Evolutionary conservation across 2,329 filamentous ascomycete species (phyloP).

Genomic region (Raffaelea albimanens): DNA sequence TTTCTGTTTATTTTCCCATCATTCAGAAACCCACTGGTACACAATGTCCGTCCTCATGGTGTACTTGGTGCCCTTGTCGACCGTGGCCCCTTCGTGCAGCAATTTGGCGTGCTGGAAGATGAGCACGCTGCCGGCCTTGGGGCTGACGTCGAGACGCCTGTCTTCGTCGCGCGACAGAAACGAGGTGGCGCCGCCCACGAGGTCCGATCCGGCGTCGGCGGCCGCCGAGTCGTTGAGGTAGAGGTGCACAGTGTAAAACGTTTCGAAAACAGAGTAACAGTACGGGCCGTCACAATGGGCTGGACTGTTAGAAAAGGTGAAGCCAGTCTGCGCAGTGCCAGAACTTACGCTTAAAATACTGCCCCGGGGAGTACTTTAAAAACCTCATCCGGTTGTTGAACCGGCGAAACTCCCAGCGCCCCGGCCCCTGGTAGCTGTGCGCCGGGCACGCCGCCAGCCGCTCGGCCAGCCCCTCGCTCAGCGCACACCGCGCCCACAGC

Average conservation of each 20-base stretch:
- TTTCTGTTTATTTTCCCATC: neutral
- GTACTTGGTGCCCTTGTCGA: conserved; percentile 43
- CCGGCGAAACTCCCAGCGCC: conserved; percentile 33
- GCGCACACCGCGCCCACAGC: conserved; percentile 50
- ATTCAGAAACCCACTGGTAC: conserved; percentile 2
- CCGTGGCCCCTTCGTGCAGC: conserved; percentile 43
- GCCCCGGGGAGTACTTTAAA: conserved; percentile 59
- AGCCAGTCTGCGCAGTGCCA: too few relatives aligned
- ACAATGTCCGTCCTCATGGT: conserved; percentile 47
- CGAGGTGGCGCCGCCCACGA: conserved; percentile 45
- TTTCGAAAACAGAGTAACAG: conserved; percentile 43
- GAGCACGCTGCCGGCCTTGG: conserved; percentile 46
- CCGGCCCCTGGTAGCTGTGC: conserved; percentile 14
- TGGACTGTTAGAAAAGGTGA: conserved; percentile 17
- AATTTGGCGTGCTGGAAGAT: conserved; percentile 48
- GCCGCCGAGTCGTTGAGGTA: conserved; percentile 42
- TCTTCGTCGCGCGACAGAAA: conserved; percentile 37
- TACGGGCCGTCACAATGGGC: conserved; percentile 55
- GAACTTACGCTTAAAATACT: conserved; percentile 56
- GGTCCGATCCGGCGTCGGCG: conserved; percentile 22
- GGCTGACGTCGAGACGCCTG: conserved; percentile 41
- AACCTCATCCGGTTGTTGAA: conserved; percentile 70
- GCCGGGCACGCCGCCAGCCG: conserved; percentile 24
- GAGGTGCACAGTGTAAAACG: conserved; percentile 46
- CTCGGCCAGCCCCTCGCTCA: conserved; percentile 30